Conservation (phyloP, 371 early-diverging fungal genomes). For the Apophysomyces elegans region DNA sequence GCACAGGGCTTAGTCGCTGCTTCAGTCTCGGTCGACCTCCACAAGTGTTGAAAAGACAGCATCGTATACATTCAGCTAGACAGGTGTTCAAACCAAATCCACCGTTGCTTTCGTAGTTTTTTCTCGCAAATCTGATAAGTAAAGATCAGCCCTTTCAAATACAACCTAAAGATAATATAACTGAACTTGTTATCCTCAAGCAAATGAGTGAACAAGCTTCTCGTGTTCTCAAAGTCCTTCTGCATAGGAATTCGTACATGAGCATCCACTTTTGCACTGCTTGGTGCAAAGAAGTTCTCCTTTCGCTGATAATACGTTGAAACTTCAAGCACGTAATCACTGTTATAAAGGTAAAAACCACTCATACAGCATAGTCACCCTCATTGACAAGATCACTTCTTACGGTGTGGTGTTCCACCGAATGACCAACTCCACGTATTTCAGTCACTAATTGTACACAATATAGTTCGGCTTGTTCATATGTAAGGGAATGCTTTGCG, state of each 20-base stretch:
- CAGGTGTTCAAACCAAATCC: background rate
- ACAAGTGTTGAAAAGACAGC: background rate
- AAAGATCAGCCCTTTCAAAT: background rate
- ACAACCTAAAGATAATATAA: background rate
- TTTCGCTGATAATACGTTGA: background rate
- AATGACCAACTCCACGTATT: background rate
- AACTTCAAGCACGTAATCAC: background rate
- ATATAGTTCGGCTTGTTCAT: background rate
- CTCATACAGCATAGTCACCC: background rate
- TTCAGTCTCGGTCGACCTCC: background rate
- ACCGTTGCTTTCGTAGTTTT: background rate
- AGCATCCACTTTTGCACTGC: background rate
- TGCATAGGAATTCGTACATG: background rate
- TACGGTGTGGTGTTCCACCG: background rate
- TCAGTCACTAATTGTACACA: background rate
- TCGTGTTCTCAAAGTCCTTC: background rate
- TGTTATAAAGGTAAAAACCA: background rate
- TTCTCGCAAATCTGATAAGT: background rate
- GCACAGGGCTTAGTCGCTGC: background rate
- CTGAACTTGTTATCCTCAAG: background rate
- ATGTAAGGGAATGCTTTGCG: no score
- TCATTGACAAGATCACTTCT: background rate
- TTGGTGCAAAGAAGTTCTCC: background rate
- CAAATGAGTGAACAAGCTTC: background rate
- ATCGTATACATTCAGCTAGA: background rate